Conservation (phyloP, 345 rosid genomes). For the Citrus sinensis region DNA sequence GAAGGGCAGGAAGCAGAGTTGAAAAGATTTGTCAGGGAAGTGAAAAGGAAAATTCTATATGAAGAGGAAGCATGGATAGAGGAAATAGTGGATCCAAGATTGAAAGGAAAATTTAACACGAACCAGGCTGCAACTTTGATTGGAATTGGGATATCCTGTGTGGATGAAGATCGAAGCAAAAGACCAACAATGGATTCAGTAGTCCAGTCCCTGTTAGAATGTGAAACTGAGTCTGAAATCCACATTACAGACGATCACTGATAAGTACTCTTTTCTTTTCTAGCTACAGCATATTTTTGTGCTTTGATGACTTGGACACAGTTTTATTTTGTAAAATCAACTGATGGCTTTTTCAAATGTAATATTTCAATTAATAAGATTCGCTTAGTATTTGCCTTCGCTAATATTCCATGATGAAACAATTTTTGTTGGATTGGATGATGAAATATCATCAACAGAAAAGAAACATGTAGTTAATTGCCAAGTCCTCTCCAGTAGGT, state of each 20-base stretch:
- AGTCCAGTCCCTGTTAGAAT: slow-evolving; percentile 27
- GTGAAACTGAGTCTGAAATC: background rate
- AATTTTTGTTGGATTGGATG: too few relatives aligned
- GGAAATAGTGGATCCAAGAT: slow-evolving; percentile 28
- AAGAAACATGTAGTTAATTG: too few relatives aligned
- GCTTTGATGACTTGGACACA: background rate
- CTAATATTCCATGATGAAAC: too few relatives aligned
- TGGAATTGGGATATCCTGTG: background rate
- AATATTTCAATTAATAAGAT: too few relatives aligned
- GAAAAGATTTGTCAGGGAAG: slow-evolving; percentile 20
- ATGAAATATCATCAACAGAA: too few relatives aligned
- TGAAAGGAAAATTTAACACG: slow-evolving; percentile 24
- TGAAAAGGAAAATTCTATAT: slow-evolving; percentile 18
- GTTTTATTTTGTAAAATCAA: too few relatives aligned
- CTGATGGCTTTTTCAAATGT: too few relatives aligned
- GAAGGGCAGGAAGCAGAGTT: slow-evolving; percentile 33
- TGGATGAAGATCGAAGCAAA: slow-evolving; percentile 11
- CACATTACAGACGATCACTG: background rate
- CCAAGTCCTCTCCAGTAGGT: too few relatives aligned
- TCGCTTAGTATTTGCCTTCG: background rate
- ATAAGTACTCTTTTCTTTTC: background rate
- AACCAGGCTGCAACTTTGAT: slow-evolving; percentile 24
- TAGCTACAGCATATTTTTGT: background rate
- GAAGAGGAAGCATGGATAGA: slow-evolving; percentile 17
- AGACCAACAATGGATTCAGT: slow-evolving; percentile 42